Percentiles rank a stretch among this genome's conserved stretches.
These are phyloP conservation scores for Neurospora tetrasperma DNA, from an alignment of 495 filamentous ascomycete species.

Conservation along the genomic window DNA sequence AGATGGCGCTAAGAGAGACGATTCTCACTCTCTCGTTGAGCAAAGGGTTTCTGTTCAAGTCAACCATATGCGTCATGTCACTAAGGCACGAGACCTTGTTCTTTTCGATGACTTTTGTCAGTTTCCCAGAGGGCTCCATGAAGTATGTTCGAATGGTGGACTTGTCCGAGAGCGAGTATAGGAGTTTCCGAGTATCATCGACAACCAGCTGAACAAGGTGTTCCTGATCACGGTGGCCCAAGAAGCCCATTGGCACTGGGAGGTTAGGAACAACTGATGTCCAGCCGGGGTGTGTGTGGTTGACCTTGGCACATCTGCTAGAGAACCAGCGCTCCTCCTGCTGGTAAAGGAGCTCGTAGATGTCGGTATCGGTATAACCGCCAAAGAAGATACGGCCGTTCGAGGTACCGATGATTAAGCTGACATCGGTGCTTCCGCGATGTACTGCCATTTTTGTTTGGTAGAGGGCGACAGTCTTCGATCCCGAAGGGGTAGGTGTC, in stretches of 20 bases:
- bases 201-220: slow-evolving; percentile 64
- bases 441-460: slow-evolving; percentile 71
- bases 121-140: slow-evolving; percentile 46
- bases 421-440: slow-evolving; percentile 57
- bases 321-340: slow-evolving; percentile 95
- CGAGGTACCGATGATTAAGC: slow-evolving; percentile 65
- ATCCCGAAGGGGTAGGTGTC: slow-evolving; percentile 46
- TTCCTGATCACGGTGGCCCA: slow-evolving; percentile 36
- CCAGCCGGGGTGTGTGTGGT: slow-evolving; percentile 73
- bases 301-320: slow-evolving; percentile 67
- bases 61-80: slow-evolving; percentile 70
- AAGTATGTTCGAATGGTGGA: slow-evolving; percentile 84
- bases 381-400: slow-evolving; percentile 87
- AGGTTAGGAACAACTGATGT: slow-evolving; percentile 55
- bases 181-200: slow-evolving; percentile 75
- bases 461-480: slow-evolving; percentile 62
- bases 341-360: slow-evolving; percentile 91
- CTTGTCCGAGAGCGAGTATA: slow-evolving; percentile 80
- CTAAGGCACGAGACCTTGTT: slow-evolving; percentile 41
- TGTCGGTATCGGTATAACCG: slow-evolving; percentile 67
- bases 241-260: slow-evolving; percentile 19
- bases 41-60: slow-evolving; percentile 45
- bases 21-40: slow-evolving; percentile 59
- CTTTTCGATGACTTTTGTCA: slow-evolving; percentile 47
- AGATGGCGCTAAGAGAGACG: slow-evolving; percentile 74